Base-by-base conservation (phyloP, 2,329 filamentous ascomycete genomes). In the Verticillium dahliae region DNA sequence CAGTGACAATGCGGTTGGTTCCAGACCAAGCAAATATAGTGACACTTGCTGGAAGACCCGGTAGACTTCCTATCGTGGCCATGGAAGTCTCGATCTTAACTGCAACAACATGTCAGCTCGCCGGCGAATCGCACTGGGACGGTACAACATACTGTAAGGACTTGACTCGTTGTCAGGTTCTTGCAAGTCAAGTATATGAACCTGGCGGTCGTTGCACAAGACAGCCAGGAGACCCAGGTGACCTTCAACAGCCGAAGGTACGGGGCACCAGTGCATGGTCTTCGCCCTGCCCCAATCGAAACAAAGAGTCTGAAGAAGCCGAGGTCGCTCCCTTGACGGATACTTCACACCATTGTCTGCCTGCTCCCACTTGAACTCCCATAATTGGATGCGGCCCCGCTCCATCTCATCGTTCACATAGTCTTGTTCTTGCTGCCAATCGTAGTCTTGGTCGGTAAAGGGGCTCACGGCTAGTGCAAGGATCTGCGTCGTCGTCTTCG, bases 21-120 rank as follows among this genome's bases (percentile, higher is more conserved):
- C 79, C 81, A 38, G 80, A 71, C 84, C 84, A 87, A 11, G 82
- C 76, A 59, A 86, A 76, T 62, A 79, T 78, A 15, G 82, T 85
- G 34, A 81, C 80, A 33, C 77, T 74, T 50, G 84, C 72, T 14
- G 54, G 14, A 77, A 72, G 18, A 71, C 73, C 14, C 86, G 73
- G 0, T 73, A 74, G 2, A 78, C 77, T 54, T 83, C 69, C 0
- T 9, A 52, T 22, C 10, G 45, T 52, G n/a, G 45, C 18, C 18
- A 52, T 52, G 45, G 81, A 75, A 1, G 74, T 66, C 11, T 80
- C 68, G 2, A 84, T 69, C 65, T 76, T 76, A 61, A 80, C 82
- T 85, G 60, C 1, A 15, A 34, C 50, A 14, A 39, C 18, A 13
- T 9, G 60, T 75, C 66, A 74, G 71, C 57, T 64, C 63, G 54